Evolutionary conservation across 352 stramenopile genomes (phyloP), one percentile per base, ranked within the genome.

Genomic region (Pythium aristosporum): DNA sequence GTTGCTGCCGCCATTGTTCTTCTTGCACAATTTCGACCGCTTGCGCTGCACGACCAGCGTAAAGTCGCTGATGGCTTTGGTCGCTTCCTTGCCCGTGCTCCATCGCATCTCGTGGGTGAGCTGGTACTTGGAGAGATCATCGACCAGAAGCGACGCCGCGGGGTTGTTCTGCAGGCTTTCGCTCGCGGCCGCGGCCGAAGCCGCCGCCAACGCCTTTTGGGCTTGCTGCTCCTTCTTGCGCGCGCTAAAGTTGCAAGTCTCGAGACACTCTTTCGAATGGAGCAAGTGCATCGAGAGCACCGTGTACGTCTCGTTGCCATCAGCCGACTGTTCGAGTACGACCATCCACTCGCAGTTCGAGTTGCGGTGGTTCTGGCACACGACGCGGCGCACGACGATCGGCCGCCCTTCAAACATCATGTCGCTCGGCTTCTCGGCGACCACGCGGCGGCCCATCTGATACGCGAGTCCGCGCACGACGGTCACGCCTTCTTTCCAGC

Each of bases 81-180:
- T 91, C 25, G 80, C 85, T 30, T 93, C 85, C 61, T 90, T 91
- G 36, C 80, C 85, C 11, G 76, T 85, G 62, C 71, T 79, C 82
- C 82, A 93, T n/a, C 85, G 80, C 85, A 91, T 90, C 46, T 93
- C 82, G 47, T 85, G 82, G 9, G 78, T 91, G 49, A 91, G 65
- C 63, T 89, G 75, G 21, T 89, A 91, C 60, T 88, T 86, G 39
- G 76, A 75, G 0, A 79, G 54, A 66, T 91, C 80, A 47, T 87
- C 76, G 9, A 89, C 79, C 10, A 90, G 42, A 32, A 88, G 63
- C 32, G 70, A 76, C 2, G 72, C 74, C 3, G 76, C 61, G 18
- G 66, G 60, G 16, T 74, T 57, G 15, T 53, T 64, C 18, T 66
- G 44, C 4, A 63, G 61, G 9, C 41, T 37, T 56, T 70, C 62